Conservation (phyloP, 1,284 basidiomycete genomes). For the Ustilago curta region DNA sequence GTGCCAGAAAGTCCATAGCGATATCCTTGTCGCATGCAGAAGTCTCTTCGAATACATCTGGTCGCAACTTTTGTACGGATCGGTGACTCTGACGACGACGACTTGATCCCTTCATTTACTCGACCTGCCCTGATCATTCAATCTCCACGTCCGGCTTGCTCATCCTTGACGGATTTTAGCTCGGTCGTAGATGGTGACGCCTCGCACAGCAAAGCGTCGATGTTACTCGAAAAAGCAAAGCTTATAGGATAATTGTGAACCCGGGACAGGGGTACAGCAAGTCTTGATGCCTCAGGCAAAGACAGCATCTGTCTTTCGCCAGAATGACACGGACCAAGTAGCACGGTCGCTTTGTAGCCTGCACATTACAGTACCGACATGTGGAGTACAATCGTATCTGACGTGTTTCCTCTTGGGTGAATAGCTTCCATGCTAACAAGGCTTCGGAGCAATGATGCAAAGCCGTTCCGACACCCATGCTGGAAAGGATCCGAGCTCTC, state of each 20-base stretch:
- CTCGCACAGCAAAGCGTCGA: slow-evolving; percentile 13
- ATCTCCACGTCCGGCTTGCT: not conserved
- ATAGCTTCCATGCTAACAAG: too few species aligned
- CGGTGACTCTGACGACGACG: not conserved
- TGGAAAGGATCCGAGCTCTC: slow-evolving; percentile 15
- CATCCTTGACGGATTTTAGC: slow-evolving; percentile 6
- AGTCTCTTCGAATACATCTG: too few species aligned
- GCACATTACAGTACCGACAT: too few species aligned
- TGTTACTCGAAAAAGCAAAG: slow-evolving; percentile 27
- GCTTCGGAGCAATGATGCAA: too few species aligned
- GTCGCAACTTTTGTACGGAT: not conserved
- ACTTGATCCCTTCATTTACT: not conserved
- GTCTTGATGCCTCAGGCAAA: slow-evolving; percentile 12
- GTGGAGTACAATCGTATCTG: too few species aligned
- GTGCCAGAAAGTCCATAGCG: not conserved
- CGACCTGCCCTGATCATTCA: not conserved
- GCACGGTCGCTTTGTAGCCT: not conserved
- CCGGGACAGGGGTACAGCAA: slow-evolving; percentile 26
- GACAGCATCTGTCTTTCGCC: not conserved
- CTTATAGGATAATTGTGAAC: slow-evolving; percentile 32
- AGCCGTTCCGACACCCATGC: not conserved
- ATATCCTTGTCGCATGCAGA: not conserved
- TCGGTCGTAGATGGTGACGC: slow-evolving; percentile 38
- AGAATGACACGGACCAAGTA: not conserved
- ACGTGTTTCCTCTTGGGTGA: too few species aligned